These are phyloP conservation scores for Apophysomyces variabilis DNA, from an alignment of 371 early-diverging fungal species.

Conservation along the genomic window DNA sequence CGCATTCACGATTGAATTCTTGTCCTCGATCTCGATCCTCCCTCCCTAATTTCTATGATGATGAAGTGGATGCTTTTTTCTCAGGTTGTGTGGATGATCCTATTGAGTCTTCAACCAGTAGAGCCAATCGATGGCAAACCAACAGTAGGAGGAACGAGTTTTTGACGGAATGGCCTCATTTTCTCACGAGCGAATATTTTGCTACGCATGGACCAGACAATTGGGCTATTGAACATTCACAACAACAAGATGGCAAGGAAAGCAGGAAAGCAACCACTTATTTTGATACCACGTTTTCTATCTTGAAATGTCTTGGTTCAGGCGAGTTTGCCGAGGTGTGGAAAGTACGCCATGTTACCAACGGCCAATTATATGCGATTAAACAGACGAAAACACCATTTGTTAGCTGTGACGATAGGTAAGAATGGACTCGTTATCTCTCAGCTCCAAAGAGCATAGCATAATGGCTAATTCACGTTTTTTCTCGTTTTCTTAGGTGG, in stretches of 20 bases:
- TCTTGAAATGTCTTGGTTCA: slow-evolving; percentile 55
- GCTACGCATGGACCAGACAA: slow-evolving; percentile 20
- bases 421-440: neutral
- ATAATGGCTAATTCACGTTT: neutral
- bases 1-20: neutral
- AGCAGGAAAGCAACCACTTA: slow-evolving; percentile 21
- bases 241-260: slow-evolving; percentile 10
- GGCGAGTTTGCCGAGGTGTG: slow-evolving; percentile 85
- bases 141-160: slow-evolving; percentile 17
- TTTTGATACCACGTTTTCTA: slow-evolving; percentile 37
- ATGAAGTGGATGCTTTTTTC: slow-evolving; percentile 40
- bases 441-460: too few relatives aligned
- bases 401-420: slow-evolving; percentile 74
- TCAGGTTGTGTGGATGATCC: slow-evolving; percentile 23
- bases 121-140: slow-evolving; percentile 10
- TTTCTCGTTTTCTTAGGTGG: slow-evolving; percentile 35
- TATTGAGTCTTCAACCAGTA: slow-evolving; percentile 15
- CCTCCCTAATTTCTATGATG: slow-evolving; percentile 17
- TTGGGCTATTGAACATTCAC: neutral
- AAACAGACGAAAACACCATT: slow-evolving; percentile 77
- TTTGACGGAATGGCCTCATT: slow-evolving; percentile 35
- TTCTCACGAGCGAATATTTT: slow-evolving; percentile 42
- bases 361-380: slow-evolving; percentile 71
- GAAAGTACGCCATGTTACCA: slow-evolving; percentile 64
- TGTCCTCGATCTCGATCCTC: neutral